A percentile compares a stretch with the other conserved stretches of the same genome.
Conservation (phyloP, 2,329 filamentous ascomycete genomes). For the Stagonosporopsis rhizophila region DNA sequence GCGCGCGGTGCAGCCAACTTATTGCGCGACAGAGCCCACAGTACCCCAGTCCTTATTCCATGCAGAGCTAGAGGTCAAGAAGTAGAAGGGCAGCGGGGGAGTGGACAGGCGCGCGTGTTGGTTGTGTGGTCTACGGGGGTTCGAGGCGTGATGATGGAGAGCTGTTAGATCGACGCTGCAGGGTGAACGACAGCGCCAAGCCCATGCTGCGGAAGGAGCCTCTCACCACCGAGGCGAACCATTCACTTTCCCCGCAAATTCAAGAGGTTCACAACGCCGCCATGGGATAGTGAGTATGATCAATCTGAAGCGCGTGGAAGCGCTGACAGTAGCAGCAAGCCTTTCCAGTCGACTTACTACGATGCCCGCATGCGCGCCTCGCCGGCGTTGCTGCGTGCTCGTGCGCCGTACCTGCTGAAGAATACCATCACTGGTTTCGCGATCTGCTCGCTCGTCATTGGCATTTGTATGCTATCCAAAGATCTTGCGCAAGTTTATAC, state of each 20-base stretch:
- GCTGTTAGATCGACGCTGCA: constrained; percentile 13
- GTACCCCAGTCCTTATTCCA: constrained; percentile 39
- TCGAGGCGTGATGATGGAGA: constrained; percentile 6
- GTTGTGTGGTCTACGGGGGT: constrained; percentile 27
- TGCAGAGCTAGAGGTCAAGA: constrained; percentile 28
- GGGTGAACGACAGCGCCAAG: constrained; percentile 15
- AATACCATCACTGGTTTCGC: constrained; percentile 83
- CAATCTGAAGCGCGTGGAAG: neutral
- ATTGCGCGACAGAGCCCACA: constrained; percentile 42
- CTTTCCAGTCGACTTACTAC: constrained; percentile 83
- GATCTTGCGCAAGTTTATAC: neutral
- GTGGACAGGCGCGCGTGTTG: constrained; percentile 26
- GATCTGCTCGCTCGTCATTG: constrained; percentile 76
- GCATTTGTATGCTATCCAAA: constrained; percentile 71
- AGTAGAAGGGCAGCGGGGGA: constrained; percentile 35
- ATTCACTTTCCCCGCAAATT: constrained; percentile 27
- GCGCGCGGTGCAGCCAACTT: constrained; percentile 41
- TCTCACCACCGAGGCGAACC: constrained; percentile 32
- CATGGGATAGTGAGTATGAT: constrained; percentile 46
- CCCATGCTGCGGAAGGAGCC: constrained; percentile 20
- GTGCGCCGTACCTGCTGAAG: constrained; percentile 89
- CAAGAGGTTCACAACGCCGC: constrained; percentile 30
- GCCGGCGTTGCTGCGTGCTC: constrained; percentile 86
- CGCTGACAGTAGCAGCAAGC: constrained; percentile 38
- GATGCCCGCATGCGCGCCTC: constrained; percentile 85